Base-by-base conservation (phyloP, 805 yeast species). In the Saccharomycopsis sp. region DNA sequence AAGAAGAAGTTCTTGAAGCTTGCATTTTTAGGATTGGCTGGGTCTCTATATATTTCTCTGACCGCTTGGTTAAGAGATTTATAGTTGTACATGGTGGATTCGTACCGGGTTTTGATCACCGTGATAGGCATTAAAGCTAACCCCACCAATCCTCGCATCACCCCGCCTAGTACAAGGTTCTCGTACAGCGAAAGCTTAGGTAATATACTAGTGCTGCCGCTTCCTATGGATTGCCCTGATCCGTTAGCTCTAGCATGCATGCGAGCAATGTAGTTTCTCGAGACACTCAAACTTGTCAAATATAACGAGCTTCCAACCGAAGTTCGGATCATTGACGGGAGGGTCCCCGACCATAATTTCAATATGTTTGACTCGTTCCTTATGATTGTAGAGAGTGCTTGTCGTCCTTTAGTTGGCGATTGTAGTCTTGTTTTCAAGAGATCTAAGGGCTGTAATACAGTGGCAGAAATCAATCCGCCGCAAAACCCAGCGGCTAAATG, bases 111-210 rank as follows among this genome's bases (percentile, higher is more conserved):
- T 69, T 94, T 94, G 29, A 94, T 72, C 2, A 94, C 84, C 0
- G 99, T 94, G 8, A 94, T 80, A 0, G 99, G 99, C 99, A 94
- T 94, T 3, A 97, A 89, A 7, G 89, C 62, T 62, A 85, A 79
- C 1, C 99, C 99, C 1, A 91, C 96, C 0, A 81, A 58, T 0
- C 91, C 90, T 58, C 99, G 76, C 0, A 96, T 85, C 1, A 84
- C 65, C 50, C 89, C 87, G 2, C 99, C 98, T 0, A 92, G 78
- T 3, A 81, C 56, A 55, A 92, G 72, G 68, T 94, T 94, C 60
- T 85, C 91, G 35, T 73, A 64, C 63, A 83, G 84, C 2, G 87
- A 75, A 42, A 94, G 76, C 67, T 82, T 84, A 2, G 98, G 98
- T 57, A 93, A 73, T 17, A 71, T 79, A 41, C 79, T 80, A 2